phyloP scores from a whole-genome alignment of 805 yeast species.

The Candida morakotiae region DNA sequence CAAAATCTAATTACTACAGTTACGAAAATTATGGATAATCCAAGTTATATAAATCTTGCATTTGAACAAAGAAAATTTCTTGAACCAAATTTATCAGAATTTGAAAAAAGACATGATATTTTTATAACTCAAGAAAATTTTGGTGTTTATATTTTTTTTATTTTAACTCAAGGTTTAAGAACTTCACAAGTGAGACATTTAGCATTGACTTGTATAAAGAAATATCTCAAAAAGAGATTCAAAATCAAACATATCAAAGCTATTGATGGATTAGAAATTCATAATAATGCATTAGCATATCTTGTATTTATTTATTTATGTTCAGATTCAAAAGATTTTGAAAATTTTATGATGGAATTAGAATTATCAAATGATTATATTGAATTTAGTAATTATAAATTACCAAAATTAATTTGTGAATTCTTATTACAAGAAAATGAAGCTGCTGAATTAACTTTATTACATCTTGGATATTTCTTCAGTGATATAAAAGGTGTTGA shows the following conservation, averaged over 20 bases:
- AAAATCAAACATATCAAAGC: constrained; percentile 19
- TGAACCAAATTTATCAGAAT: constrained; percentile 35
- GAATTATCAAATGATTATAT: constrained; percentile 14
- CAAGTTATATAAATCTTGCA: constrained; percentile 20
- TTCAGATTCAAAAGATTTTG: constrained; percentile 21
- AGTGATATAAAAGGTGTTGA: constrained; percentile 25
- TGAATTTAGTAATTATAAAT: constrained; percentile 12
- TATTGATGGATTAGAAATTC: constrained; percentile 7
- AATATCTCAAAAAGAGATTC: constrained; percentile 41
- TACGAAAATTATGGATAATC: constrained; percentile 17
- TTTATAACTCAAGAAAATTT: constrained; percentile 42
- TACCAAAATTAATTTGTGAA: constrained; percentile 28
- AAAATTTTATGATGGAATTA: constrained; percentile 18
- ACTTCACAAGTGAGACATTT: constrained; percentile 52
- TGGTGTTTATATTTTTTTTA: constrained; percentile 45
- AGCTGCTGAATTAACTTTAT: constrained; percentile 19
- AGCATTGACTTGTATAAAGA: constrained; percentile 43
- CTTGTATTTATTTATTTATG: constrained; percentile 32
- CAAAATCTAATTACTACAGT: constrained; percentile 26
- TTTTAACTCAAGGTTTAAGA: constrained; percentile 54
- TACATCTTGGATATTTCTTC: constrained; percentile 29
- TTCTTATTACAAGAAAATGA: constrained; percentile 16
- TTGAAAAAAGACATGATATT: constrained; percentile 41
- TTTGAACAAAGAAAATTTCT: constrained; percentile 33
- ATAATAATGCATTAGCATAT: constrained; percentile 16